Evolutionary conservation across 1,284 basidiomycete species (phyloP).

Genomic region (Malassezia brasiliensis): DNA sequence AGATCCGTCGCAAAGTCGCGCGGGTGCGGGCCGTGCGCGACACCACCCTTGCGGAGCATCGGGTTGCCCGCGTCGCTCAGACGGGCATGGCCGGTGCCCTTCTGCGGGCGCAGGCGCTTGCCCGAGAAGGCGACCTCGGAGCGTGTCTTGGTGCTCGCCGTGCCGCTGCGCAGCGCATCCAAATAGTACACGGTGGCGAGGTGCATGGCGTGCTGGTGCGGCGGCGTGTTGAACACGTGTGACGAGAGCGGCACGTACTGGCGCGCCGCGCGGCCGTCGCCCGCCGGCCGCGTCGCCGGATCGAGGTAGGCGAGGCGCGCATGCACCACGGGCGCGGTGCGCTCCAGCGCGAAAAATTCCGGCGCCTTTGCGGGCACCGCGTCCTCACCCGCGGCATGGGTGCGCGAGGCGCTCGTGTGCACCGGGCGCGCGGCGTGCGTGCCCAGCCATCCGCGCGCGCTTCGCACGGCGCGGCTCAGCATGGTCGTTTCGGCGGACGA

Average conservation of each 20-base stretch:
- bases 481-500: background rate
- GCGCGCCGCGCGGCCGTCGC: background rate
- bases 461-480: background rate
- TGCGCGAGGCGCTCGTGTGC: background rate
- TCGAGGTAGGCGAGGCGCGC: slow-evolving; percentile 13
- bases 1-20: slow-evolving; percentile 83
- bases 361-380: background rate
- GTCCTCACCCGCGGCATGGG: background rate
- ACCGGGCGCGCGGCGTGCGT: background rate
- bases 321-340: slow-evolving; percentile 11
- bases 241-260: slow-evolving; percentile 62
- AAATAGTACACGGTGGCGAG: slow-evolving; percentile 81
- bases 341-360: slow-evolving; percentile 13
- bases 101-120: slow-evolving; percentile 78
- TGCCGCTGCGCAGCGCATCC: slow-evolving; percentile 75
- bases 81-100: slow-evolving; percentile 80
- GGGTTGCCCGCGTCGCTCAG: slow-evolving; percentile 79
- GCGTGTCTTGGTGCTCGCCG: slow-evolving; percentile 82
- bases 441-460: background rate
- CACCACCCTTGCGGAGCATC: slow-evolving; percentile 81
- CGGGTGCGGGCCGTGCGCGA: slow-evolving; percentile 78
- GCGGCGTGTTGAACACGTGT: slow-evolving; percentile 67
- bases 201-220: slow-evolving; percentile 85
- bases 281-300: slow-evolving; percentile 7
- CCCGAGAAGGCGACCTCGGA: slow-evolving; percentile 80